These are phyloP conservation scores for Podosphaera xanthii DNA, from an alignment of 2,329 filamentous ascomycete species.

Conservation along the genomic window DNA sequence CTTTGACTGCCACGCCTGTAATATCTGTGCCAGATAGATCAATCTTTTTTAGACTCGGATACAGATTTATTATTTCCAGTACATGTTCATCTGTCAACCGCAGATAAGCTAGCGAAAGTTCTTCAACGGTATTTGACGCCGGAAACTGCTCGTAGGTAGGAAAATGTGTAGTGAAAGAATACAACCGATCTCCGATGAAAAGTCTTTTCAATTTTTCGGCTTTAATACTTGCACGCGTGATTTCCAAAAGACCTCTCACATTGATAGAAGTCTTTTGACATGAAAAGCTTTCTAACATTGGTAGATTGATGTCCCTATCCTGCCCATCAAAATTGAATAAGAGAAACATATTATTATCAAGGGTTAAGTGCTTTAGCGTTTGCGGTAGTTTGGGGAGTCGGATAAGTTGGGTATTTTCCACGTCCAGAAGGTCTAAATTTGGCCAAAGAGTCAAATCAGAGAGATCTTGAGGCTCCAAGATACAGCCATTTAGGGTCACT, in stretches of 20 bases:
- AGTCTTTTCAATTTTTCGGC: slow-evolving; percentile 10
- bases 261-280: slow-evolving; percentile 7
- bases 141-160: slow-evolving; percentile 7
- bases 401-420: slow-evolving; percentile 6
- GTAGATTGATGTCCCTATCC: slow-evolving; percentile 4
- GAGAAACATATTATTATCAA: slow-evolving; percentile 7
- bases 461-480: not conserved
- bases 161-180: not conserved
- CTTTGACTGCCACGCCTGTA: slow-evolving; percentile 17
- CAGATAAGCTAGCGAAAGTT: slow-evolving; percentile 7
- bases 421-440: slow-evolving; percentile 9
- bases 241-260: slow-evolving; percentile 2
- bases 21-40: slow-evolving; percentile 12
- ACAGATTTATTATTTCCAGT: slow-evolving; percentile 8
- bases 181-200: slow-evolving; percentile 7
- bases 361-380: slow-evolving; percentile 10
- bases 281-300: slow-evolving; percentile 12
- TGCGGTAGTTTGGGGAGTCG: slow-evolving; percentile 10
- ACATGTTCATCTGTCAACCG: slow-evolving; percentile 6
- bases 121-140: slow-evolving; percentile 8
- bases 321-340: not conserved
- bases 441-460: slow-evolving; percentile 6
- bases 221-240: slow-evolving; percentile 7
- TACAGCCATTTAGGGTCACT: slow-evolving; percentile 7
- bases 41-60: slow-evolving; percentile 12